phyloP scores from a whole-genome alignment of 2,329 filamentous ascomycete genomes.

The Colletotrichum viniferum region DNA sequence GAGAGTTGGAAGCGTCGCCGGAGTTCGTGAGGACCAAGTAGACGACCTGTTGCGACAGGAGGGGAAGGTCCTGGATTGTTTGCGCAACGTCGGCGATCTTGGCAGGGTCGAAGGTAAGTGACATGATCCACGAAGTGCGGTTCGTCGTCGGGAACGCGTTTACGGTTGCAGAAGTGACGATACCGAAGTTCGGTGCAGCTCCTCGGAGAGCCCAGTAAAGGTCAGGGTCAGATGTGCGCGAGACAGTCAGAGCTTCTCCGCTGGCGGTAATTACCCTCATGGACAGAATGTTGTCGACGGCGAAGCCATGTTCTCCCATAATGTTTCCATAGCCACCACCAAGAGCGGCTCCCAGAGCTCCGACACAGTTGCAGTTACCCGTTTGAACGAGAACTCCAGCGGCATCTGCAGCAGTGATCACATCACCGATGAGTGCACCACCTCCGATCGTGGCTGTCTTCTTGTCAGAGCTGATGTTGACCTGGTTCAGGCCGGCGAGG shows the following conservation, averaged over 20 bases:
- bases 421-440: conserved; percentile 16
- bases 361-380: conserved; percentile 32
- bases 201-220: conserved; percentile 55
- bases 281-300: conserved; percentile 37
- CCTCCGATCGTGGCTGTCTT: conserved; percentile 21
- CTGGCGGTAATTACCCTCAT: conserved; percentile 31
- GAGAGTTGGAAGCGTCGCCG: conserved; percentile 16
- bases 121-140: conserved; percentile 28
- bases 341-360: conserved; percentile 23
- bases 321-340: conserved; percentile 23
- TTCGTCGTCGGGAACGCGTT: conserved; percentile 35
- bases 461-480: conserved; percentile 22
- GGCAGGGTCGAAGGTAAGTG: conserved; percentile 26
- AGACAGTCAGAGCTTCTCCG: conserved; percentile 27
- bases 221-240: conserved; percentile 33
- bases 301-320: conserved; percentile 22
- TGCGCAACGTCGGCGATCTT: conserved; percentile 35
- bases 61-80: conserved; percentile 37
- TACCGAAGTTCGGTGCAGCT: conserved; percentile 55
- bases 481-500: conserved; percentile 24
- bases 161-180: conserved; percentile 50
- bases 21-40: conserved; percentile 35
- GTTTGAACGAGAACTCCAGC: conserved; percentile 18
- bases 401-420: background rate
- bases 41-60: conserved; percentile 37